phyloP scores from a whole-genome alignment of 148 eudicot species.

The Pharnaceum exiguum region DNA sequence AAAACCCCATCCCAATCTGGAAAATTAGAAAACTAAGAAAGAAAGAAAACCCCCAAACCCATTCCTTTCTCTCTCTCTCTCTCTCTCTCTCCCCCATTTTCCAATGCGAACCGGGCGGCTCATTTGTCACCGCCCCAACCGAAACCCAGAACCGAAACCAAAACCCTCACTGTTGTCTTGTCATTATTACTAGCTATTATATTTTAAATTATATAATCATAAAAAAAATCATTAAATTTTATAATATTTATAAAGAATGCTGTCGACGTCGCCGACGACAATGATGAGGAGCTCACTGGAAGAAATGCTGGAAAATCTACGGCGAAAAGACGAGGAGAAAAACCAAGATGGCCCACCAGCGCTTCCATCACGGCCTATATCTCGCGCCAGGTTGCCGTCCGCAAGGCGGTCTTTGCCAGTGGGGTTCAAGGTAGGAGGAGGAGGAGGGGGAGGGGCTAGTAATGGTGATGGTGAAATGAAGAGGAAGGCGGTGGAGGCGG shows the following conservation, averaged over 20 bases:
- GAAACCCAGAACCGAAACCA: no score
- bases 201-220: no score
- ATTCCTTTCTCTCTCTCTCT: no score
- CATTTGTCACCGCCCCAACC: no score
- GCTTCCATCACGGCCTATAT: constrained; percentile 66
- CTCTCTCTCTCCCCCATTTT: no score
- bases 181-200: no score
- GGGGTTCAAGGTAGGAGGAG: constrained; percentile 31
- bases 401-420: constrained; percentile 47
- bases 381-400: constrained; percentile 58
- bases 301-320: constrained; percentile 83
- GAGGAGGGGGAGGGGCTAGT: constrained; percentile 6
- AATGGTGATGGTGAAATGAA: neutral
- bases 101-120: no score
- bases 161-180: no score
- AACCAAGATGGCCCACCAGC: constrained; percentile 77
- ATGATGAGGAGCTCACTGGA: constrained; percentile 63
- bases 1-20: no score
- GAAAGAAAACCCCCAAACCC: no score
- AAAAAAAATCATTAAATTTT: no score
- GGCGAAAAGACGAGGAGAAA: constrained; percentile 45
- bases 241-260: constrained; percentile 26
- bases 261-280: constrained; percentile 45
- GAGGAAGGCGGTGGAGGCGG: neutral
- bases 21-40: no score